Evolutionary conservation across 768 basidiomycete species (phyloP).

Genomic region (Russula olivacea): DNA sequence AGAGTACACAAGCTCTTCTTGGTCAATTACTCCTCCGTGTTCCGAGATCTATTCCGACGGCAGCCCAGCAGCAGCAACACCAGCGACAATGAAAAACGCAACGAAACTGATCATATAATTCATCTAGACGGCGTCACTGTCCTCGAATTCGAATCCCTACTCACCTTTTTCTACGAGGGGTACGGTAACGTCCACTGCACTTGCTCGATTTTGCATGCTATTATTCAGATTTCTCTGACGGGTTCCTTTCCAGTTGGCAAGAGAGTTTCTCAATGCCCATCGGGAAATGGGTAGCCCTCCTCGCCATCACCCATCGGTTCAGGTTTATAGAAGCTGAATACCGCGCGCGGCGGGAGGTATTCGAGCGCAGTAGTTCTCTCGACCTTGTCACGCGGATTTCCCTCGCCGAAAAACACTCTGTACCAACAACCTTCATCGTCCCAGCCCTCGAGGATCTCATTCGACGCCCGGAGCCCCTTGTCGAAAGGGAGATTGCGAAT

Average conservation of each 20-base stretch:
- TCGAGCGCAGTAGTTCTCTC: background rate
- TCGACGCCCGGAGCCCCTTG: background rate
- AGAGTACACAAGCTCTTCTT: conserved; percentile 8
- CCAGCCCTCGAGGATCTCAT: background rate
- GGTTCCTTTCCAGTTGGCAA: background rate
- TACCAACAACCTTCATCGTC: background rate
- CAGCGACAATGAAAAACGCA: background rate
- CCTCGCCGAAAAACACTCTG: background rate
- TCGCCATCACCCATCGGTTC: conserved; percentile 7
- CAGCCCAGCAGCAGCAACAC: background rate
- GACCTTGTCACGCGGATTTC: background rate
- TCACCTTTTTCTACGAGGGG: conserved; percentile 7
- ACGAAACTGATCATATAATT: background rate
- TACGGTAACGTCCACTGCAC: background rate
- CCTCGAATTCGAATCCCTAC: conserved; percentile 1
- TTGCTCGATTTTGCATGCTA: background rate
- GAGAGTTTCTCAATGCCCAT: background rate
- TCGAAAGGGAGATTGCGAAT: background rate
- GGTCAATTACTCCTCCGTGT: background rate
- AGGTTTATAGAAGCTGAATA: background rate
- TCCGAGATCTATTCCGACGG: background rate
- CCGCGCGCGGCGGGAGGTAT: conserved; percentile 13
- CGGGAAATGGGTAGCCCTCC: conserved; percentile 3
- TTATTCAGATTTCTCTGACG: background rate
- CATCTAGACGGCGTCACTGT: background rate